Evolutionary conservation across 192 early-diverging fungal species (phyloP), one percentile per base, ranked within the genome.

Genomic region (Linnemannia elongata): DNA sequence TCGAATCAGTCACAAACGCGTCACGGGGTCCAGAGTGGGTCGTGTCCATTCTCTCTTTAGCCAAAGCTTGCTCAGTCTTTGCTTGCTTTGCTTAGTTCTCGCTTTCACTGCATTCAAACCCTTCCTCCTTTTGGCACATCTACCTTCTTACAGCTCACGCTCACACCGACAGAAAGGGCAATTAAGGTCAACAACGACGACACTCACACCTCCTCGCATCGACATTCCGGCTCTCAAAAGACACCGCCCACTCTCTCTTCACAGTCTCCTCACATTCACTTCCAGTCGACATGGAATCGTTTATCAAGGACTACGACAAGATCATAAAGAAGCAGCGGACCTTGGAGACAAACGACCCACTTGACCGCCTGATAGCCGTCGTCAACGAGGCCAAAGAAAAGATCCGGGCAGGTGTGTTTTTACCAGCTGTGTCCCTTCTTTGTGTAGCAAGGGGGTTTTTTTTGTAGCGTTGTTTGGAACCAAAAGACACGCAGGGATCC

Each of bases 231-330:
- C 36, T 24, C 70, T 12, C 20, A 70, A 60, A 60, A 8, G 30
- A 33, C 60, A 15, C 60, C n/a, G n/a, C 12, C 60, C 13, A 12
- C 60, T 66, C 60, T 72, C 42, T 20, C 49, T 20, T 10, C n/a
- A 38, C 69, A 70, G 69, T 71, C 71, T 42, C 18, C 18, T 20
- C 20, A 13, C 74, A 38, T 36, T 75, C 47, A 30, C 72, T 39
- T 72, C 27, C 0, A 24, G 33, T 54, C 35, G 36, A 72, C 52
- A 96, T 96, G 95, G 94, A 96, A 8, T 79, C 91, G 57, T 90
- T 95, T 60, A 80, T 90, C n/a, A 90, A 91, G 63, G 92, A 94
- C 71, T 92, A 92, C 85, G 90, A 94, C 55, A 94, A 94, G 80
- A 88, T 96, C 27, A 79, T 92, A 35, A 94, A 95, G 82, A 92